A percentile compares a stretch with the other conserved stretches of the same genome.
Evolutionary conservation across 768 basidiomycete species (phyloP).

Genomic region (Boletus pseudopeckii): DNA sequence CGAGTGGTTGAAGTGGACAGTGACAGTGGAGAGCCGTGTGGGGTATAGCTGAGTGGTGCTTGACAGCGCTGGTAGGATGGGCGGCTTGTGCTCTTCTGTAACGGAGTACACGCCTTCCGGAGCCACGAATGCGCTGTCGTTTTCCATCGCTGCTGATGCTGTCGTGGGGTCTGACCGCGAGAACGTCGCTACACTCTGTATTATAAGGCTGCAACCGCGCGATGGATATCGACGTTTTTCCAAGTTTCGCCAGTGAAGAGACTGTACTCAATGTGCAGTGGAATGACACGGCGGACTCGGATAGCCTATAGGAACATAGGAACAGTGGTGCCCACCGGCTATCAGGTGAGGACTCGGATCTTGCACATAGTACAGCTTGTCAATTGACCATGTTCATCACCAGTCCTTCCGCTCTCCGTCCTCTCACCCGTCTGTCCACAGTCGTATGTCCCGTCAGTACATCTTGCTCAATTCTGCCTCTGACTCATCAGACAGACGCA

Average conservation of each 20-base stretch:
- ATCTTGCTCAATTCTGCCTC: not conserved
- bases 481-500: constrained; percentile 1
- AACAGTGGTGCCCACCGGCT: constrained; percentile 5
- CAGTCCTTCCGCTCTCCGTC: constrained; percentile 14
- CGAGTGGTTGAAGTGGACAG: constrained; percentile 57
- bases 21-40: constrained; percentile 58
- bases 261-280: not conserved
- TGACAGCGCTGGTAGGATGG: constrained; percentile 40
- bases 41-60: constrained; percentile 43
- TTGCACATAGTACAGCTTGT: constrained; percentile 14
- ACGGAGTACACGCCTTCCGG: constrained; percentile 89
- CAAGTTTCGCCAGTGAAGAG: not conserved
- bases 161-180: constrained; percentile 17
- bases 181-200: not conserved
- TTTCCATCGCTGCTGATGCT: constrained; percentile 53
- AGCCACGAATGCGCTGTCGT: constrained; percentile 80
- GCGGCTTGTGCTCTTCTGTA: constrained; percentile 80
- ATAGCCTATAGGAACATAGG: not conserved
- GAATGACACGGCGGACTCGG: not conserved
- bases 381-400: constrained; percentile 22
- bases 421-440: constrained; percentile 13
- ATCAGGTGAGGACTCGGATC: constrained; percentile 24
- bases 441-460: constrained; percentile 13
- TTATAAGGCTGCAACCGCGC: not conserved
- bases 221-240: not conserved